phyloP scores from a whole-genome alignment of 2,329 filamentous ascomycete species.

The Alternaria brassicae region DNA sequence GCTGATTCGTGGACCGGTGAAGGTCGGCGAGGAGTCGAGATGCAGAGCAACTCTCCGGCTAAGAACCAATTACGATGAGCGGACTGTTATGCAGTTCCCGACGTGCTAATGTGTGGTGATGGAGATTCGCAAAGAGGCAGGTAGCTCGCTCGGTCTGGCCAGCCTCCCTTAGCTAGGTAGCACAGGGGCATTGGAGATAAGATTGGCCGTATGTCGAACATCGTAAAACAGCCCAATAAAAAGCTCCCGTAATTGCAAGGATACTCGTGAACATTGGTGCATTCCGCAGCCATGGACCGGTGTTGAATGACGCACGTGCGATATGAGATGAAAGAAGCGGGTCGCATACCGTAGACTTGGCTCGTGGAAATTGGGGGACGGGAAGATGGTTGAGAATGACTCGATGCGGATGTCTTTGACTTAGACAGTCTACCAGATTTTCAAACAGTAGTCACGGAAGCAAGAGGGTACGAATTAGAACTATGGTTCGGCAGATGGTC shows the following conservation, averaged over 20 bases:
- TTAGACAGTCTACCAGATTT: neutral
- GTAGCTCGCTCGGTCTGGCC: constrained; percentile 4
- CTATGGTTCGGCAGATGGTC: neutral
- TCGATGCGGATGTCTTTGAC: neutral
- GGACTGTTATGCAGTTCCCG: neutral
- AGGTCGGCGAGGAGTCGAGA: constrained; percentile 4
- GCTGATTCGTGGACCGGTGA: neutral
- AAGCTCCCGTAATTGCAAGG: neutral
- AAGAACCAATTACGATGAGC: neutral
- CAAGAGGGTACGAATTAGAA: neutral
- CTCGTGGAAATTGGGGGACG: neutral
- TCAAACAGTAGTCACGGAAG: neutral
- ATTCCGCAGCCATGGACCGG: neutral
- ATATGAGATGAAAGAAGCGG: neutral
- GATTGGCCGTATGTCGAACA: neutral
- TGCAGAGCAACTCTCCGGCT: neutral
- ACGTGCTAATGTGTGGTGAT: neutral
- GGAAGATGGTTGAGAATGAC: neutral
- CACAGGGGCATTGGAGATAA: constrained; percentile 4
- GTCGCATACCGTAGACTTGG: constrained; percentile 1
- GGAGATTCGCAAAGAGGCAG: constrained; percentile 9
- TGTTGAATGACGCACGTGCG: constrained; percentile 5
- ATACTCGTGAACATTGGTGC: neutral
- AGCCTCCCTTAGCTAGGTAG: neutral
- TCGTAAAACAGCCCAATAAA: neutral